Evolutionary conservation across 257 asterid genomes (phyloP), one percentile per base, ranked within the genome.

Genomic region (Nicotiana otophora): DNA sequence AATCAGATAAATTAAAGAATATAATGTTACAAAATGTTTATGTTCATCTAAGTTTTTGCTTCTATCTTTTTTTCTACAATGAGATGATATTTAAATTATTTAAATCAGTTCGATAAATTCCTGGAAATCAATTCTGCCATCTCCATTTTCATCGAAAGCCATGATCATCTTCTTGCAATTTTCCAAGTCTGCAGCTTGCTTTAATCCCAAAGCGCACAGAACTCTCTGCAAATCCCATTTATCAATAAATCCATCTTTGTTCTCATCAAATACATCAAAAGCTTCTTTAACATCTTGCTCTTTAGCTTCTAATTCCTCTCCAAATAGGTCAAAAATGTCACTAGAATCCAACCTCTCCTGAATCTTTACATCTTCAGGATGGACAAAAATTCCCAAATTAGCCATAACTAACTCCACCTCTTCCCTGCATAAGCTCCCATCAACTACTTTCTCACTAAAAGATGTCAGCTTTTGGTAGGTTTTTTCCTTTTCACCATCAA

Each of bases 231-330:
- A 82, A 80, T 95, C 97, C 62, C 30, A n/a, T 7, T 89, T 96
- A 76, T 95, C 97, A 20, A 95, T 89, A 81, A 89, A 90, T 20
- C 99, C 99, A 87, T 95, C 99, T 77, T 82, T 75, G 23, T 92
- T 90, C 30, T 81, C 82, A 67, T 95, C 99, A 61, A 91, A 95
- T 54, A 92, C 92, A 19, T 89, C 90, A 23, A 95, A 95, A 53
- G 98, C 96, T 28, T 84, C 92, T 66, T 74, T 87, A 72, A 90
- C 88, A 82, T 95, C 97, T 17, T 88, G 89, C 86, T 80, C 80
- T 11, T 87, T 80, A 2, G 89, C 86, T 12, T 53, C 84, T 63
- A 86, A 83, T 83, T 90, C 91, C 76, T 92, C 97, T 7, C 83
- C 83, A 20, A 94, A 92, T 23, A 89, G 69, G 58, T 86, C 66